Conservation (phyloP, 257 asterid species). For the Capsicum pubescens region DNA sequence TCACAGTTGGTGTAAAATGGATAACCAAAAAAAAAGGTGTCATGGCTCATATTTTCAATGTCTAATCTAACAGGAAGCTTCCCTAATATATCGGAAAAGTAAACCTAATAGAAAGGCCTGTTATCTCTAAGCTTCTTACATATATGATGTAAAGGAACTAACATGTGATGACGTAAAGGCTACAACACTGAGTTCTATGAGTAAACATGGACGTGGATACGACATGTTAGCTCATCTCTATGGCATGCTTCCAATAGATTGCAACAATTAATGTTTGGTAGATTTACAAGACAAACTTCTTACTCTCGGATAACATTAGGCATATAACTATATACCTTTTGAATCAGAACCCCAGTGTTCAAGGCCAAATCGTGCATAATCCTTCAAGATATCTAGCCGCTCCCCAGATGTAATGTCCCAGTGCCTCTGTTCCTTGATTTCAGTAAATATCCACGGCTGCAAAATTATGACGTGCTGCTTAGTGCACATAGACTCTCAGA, state of each 20-base stretch:
- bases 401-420: constrained; percentile 96
- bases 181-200: neutral
- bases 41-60: neutral
- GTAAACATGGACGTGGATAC: constrained; percentile 18
- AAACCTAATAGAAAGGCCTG: constrained; percentile 22
- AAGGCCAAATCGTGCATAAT: constrained; percentile 81
- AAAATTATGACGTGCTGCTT: constrained; percentile 31
- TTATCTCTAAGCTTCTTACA: neutral
- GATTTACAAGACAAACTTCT: neutral
- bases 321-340: constrained; percentile 57
- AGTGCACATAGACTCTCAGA: constrained; percentile 23
- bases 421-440: constrained; percentile 96
- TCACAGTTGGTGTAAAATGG: constrained; percentile 3
- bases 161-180: neutral
- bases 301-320: neutral
- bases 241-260: constrained; percentile 5
- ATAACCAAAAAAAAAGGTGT: neutral
- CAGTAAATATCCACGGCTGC: constrained; percentile 98
- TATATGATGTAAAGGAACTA: constrained; percentile 10
- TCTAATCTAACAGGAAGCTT: neutral
- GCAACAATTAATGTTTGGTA: neutral
- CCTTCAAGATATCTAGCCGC: constrained; percentile 77
- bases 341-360: constrained; percentile 99
- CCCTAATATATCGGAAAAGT: neutral
- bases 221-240: neutral